Base-by-base conservation (phyloP, 140 eudicot genomes). In the Cichorium intybus region DNA sequence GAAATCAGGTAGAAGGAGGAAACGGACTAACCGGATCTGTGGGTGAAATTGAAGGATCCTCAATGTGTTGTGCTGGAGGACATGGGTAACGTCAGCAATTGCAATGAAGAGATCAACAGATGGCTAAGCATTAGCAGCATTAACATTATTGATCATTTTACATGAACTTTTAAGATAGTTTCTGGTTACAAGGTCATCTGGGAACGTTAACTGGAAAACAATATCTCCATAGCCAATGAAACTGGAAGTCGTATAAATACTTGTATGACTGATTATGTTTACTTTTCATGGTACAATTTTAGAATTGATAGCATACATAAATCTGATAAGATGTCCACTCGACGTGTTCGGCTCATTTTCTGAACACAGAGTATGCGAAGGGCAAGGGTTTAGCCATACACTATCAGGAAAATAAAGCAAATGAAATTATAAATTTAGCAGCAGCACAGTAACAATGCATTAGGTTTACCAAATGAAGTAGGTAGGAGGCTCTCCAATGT, bases 401-500 rank as follows among this genome's bases (percentile, higher is more conserved):
- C 24, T 18, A 18, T 20, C 21, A 21, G 37, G 41, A 48, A 8
- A 37, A n/a, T n/a, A 29, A 56, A 39, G 12, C 37, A 61, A 53
- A 7, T 10, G 2, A 34, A 24, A 65, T n/a, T 54, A 53, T 9
- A 17, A 26, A 21, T 16, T 4, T 33, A 29, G 72, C 17, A 20
- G 43, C 6, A 18, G 23, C 2, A 53, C 22, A 33, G 58, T 20
- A 24, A 47, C 0, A 28, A 47, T 60, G 62, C 41, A 4, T 71
- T 49, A 60, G 62, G 61, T 50, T 52, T 77, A 92, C 98, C 95
- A 92, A 10, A 85, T 79, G 77, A 85, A 75, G 57, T 81, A 83
- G 24, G 87, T 56, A 31, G 98, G 87, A 48, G 96, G 95, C 58
- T 65, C 66, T 66, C 98, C 95, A 39, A 85, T 54, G 26, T 41